Percentiles rank a stretch among this genome's conserved stretches.
Conservation (phyloP, 768 basidiomycete species). For the Leccinum fibrillosum region DNA sequence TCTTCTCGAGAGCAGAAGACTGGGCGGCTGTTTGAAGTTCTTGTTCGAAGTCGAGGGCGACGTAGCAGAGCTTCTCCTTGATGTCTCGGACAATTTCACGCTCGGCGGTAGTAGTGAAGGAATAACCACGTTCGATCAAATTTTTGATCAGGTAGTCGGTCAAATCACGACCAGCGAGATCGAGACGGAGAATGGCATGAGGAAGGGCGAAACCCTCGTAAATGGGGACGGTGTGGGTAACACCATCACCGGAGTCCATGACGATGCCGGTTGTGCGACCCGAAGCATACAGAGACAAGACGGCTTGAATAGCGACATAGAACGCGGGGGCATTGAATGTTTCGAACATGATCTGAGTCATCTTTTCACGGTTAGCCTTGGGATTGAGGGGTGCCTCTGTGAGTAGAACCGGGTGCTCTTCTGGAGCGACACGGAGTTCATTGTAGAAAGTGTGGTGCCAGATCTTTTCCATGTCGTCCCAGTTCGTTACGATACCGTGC, state of each 20-base stretch:
- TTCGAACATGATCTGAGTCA: constrained; percentile 80
- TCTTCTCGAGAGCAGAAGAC: constrained; percentile 88
- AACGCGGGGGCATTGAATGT: constrained; percentile 75
- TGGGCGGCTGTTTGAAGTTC: constrained; percentile 89
- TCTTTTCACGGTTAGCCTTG: constrained; percentile 70
- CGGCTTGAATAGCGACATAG: constrained; percentile 73
- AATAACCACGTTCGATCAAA: constrained; percentile 87
- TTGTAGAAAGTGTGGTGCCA: constrained; percentile 98
- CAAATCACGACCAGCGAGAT: constrained; percentile 90
- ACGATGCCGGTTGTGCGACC: constrained; percentile 96
- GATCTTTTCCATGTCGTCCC: constrained; percentile 99
- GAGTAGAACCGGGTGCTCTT: constrained; percentile 70
- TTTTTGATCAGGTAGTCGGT: constrained; percentile 83
- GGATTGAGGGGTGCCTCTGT: constrained; percentile 75
- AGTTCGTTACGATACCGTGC: constrained; percentile 95
- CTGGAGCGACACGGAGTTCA: constrained; percentile 73
- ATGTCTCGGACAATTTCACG: constrained; percentile 95
- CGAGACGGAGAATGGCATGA: constrained; percentile 90
- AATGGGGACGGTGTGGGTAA: constrained; percentile 93
- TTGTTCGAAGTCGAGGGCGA: constrained; percentile 92
- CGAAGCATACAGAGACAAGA: constrained; percentile 81
- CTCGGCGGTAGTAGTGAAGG: constrained; percentile 92
- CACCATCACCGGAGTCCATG: constrained; percentile 94
- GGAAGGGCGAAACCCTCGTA: constrained; percentile 94
- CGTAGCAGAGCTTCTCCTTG: constrained; percentile 92